Conservation (phyloP, 352 stramenopile genomes). For the Pythium rishiriense region DNA sequence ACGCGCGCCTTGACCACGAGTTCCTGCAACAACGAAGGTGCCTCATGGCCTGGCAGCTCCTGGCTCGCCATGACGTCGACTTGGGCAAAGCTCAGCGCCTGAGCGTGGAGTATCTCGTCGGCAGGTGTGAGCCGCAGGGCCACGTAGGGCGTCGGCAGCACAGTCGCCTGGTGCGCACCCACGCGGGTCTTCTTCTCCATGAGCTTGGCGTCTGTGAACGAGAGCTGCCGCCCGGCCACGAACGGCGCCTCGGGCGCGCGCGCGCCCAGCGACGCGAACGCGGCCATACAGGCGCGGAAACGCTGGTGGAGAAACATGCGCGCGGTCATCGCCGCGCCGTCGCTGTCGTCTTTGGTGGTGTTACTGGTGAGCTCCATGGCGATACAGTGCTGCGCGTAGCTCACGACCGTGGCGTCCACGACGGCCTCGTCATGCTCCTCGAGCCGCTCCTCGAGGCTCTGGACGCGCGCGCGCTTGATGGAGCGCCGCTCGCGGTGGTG, state of each 20-base stretch:
- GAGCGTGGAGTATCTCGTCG: constrained; percentile 30
- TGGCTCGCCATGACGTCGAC: constrained; percentile 37
- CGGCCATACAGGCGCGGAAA: constrained; percentile 47
- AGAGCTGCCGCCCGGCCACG: constrained; percentile 31
- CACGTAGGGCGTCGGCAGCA: constrained; percentile 16
- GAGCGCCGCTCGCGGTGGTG: constrained; percentile 32
- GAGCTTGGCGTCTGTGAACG: constrained; percentile 63
- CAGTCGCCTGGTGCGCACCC: neutral
- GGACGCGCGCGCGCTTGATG: constrained; percentile 15
- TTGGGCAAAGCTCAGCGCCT: constrained; percentile 35
- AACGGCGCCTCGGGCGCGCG: constrained; percentile 38
- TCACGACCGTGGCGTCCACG: constrained; percentile 33
- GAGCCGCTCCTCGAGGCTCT: constrained; percentile 33
- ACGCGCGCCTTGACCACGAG: constrained; percentile 35
- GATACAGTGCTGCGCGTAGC: constrained; percentile 43
- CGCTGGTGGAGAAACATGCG: constrained; percentile 66
- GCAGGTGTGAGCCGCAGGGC: constrained; percentile 44
- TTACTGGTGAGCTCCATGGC: constrained; percentile 33
- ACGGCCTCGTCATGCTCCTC: constrained; percentile 43
- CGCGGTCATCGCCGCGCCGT: neutral
- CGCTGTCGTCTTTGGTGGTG: constrained; percentile 30
- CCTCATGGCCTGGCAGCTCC: constrained; percentile 6
- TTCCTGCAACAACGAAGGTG: constrained; percentile 31
- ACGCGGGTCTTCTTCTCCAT: constrained; percentile 44
- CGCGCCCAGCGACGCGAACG: constrained; percentile 29